Base-by-base conservation (phyloP, 169 alveolate species). In the Plasmodium sp. region DNA sequence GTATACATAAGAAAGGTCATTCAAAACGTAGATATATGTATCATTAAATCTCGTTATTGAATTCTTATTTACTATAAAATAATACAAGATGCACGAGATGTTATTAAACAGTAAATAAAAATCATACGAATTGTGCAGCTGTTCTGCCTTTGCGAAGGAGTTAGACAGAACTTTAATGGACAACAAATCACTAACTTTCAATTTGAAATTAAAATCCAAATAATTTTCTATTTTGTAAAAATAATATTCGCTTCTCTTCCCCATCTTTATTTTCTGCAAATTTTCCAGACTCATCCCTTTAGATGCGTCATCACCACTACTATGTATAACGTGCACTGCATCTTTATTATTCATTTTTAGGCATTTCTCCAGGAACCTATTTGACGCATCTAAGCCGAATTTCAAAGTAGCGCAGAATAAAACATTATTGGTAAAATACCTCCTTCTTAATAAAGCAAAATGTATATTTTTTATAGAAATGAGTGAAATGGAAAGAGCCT, bases 191-290 rank as follows among this genome's bases (percentile, higher is more conserved):
- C 80, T 74, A 75, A 10, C 43, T 75, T 86, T 86, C 81, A 86
- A 86, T 56, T 86, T 86, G 81, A 77, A 86, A 75, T 51, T 75
- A 51, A 86, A 86, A 34, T 86, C 93, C 14, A 12, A 14, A 56
- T 86, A 86, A 86, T 86, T 86, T 86, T 86, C 93, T 41, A 86
- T 86, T 86, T 86, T 86, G 71, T 86, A 86, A 86, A 86, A 86
- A 34, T 71, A 51, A 86, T 79, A 75, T 75, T 86, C 81, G 5
- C 58, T 86, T 74, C 84, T 74, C 71, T 56, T 56, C 45, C 16
- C 10, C 36, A 77, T 39, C 31, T 51, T 86, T 86, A 12, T 31
- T 36, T 86, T 80, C 48, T 86, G 39, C 74, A 72, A 27, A 56
- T 84, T 84, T 84, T 72, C 81, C 72, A 72, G 34, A 77, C 22